Base-by-base conservation (phyloP, 2,329 filamentous ascomycete genomes). In the Dactylonectria estremocensis region DNA sequence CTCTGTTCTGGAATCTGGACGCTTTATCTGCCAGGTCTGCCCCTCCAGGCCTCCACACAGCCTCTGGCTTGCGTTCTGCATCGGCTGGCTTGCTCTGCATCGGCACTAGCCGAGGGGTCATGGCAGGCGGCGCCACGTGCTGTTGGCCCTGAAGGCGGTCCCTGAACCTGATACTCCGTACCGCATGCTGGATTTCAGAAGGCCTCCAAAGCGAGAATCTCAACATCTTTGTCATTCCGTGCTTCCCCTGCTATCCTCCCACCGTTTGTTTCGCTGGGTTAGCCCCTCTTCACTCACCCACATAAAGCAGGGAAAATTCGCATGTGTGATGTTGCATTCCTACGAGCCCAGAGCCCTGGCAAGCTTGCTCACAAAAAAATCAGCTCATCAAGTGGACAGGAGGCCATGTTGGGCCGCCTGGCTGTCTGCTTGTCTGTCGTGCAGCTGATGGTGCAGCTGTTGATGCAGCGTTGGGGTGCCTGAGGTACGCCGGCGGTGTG, bases 111-210 rank as follows among this genome's bases (percentile, higher is more conserved):
- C 33, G 20, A 49, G 40, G 5, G n/a, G 50, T 24, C 33, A 48
- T 54, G 58, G 37, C 62, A 58, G 37, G 16, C 53, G 50, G 62
- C 61, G 66, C 46, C 62, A 68, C 66, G 66, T 68, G 62, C 62
- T 2, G 45, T 33, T 20, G 55, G 40, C 31, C 31, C 35, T 28
- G 37, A 53, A 31, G 22, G 45, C 52, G 53, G 55, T 67, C 55
- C 65, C 60, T 68, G 65, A 64, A 60, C 60, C 60, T 67, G 65
- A 64, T 52, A 67, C n/a, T n/a, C n/a, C n/a, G n/a, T n/a, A n/a
- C 65, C 9, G 50, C 50, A 35, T 53, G 50, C 31, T 53, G 28
- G 28, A 28, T 3, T 53, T 14, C 50, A 37, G 31, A 35, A 35
- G 49, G 50, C 50, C 35, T 20, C 33, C 50, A 53, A 18, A 53